These are phyloP conservation scores for Russula virescens DNA, from an alignment of 768 basidiomycete genomes.

Conservation along the genomic window DNA sequence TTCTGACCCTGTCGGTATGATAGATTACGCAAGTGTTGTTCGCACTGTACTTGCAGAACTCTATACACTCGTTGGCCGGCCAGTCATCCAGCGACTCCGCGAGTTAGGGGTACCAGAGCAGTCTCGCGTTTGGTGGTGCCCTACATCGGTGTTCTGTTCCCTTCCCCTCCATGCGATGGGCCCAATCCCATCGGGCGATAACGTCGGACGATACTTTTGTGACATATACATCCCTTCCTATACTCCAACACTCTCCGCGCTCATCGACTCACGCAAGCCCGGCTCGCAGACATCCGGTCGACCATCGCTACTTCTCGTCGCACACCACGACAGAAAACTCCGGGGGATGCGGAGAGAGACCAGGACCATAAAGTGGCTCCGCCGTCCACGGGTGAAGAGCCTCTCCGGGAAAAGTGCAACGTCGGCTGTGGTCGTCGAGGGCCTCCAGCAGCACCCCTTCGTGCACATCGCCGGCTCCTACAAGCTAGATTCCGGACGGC, in stretches of 20 bases:
- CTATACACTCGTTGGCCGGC: background rate
- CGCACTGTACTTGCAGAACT: background rate
- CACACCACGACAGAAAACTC: conserved; percentile 2
- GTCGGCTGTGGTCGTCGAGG: background rate
- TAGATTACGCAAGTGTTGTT: background rate
- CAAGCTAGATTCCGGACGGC: background rate
- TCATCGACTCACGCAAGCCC: background rate
- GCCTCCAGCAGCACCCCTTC: background rate
- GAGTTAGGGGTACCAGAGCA: conserved; percentile 4
- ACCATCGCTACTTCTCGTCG: conserved; percentile 1
- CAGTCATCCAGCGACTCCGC: background rate
- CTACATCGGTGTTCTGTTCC: conserved; percentile 6
- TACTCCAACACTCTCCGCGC: background rate
- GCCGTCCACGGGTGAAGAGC: background rate
- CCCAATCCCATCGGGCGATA: background rate
- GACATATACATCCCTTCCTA: conserved; percentile 13
- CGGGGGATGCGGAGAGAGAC: background rate
- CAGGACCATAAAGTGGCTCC: background rate
- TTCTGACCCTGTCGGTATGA: background rate
- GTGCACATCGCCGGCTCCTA: conserved; percentile 14
- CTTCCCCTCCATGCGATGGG: conserved; percentile 24
- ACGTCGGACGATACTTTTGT: background rate
- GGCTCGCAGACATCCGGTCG: background rate
- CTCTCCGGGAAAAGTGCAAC: background rate
- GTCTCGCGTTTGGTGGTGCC: conserved; percentile 6